phyloP scores from a whole-genome alignment of 1,284 basidiomycete genomes.

The Agroathelia rolfsii region DNA sequence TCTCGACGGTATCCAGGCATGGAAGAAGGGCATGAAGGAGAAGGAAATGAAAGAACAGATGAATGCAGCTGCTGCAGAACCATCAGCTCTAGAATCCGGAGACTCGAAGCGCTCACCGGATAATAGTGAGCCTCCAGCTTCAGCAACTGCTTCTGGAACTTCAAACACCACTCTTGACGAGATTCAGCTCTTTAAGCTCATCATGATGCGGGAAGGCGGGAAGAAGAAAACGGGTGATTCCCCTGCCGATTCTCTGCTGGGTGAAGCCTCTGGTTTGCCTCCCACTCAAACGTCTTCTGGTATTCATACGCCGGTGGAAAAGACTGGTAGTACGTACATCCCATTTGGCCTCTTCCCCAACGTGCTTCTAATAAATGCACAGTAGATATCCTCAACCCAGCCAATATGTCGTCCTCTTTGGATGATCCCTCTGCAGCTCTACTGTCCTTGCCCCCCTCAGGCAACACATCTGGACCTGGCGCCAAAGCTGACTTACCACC shows the following conservation, averaged over 20 bases:
- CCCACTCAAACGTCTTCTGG: too few species aligned
- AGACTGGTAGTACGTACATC: too few species aligned
- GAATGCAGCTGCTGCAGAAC: slow-evolving; percentile 11
- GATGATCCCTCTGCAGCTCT: slow-evolving; percentile 6
- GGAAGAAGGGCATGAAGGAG: slow-evolving; percentile 83
- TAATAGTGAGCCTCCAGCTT: slow-evolving; percentile 1
- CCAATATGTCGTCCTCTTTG: background rate
- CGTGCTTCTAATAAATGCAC: slow-evolving; percentile 3
- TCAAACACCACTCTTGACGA: slow-evolving; percentile 50
- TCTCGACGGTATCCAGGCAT: slow-evolving; percentile 80
- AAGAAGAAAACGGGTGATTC: slow-evolving; percentile 41
- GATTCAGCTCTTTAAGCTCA: slow-evolving; percentile 76
- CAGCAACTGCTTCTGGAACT: slow-evolving; percentile 19
- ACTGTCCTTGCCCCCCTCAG: slow-evolving; percentile 10
- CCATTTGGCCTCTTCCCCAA: slow-evolving; percentile 6
- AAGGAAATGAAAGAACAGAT: slow-evolving; percentile 52
- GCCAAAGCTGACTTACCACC: slow-evolving; percentile 10
- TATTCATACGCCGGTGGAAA: too few species aligned
- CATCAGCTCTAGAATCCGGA: slow-evolving; percentile 22
- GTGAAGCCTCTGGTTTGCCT: slow-evolving; percentile 6
- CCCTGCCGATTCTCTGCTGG: slow-evolving; percentile 6
- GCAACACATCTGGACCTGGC: slow-evolving; percentile 1
- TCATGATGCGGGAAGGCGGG: slow-evolving; percentile 78
- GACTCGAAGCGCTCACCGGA: slow-evolving; percentile 10
- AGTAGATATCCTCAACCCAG: background rate